Evolutionary conservation across 2,329 filamentous ascomycete genomes (phyloP).

Genomic region (Rachicladosporium sp.): DNA sequence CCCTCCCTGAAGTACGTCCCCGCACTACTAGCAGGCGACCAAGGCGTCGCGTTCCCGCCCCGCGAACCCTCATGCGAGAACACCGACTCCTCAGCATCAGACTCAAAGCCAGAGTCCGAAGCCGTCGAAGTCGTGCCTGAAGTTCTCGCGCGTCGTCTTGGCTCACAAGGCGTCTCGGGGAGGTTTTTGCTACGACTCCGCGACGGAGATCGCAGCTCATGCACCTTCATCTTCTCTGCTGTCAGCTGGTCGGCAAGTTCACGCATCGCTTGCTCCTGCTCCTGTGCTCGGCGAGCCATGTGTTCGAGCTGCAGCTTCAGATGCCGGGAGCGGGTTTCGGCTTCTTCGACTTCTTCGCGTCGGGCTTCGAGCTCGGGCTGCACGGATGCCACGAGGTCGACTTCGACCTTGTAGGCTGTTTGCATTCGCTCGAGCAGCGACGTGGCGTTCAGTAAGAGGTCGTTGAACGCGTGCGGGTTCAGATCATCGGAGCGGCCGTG

Average conservation of each 20-base stretch:
- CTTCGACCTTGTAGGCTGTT: conserved; percentile 42
- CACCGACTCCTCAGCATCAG: conserved; percentile 33
- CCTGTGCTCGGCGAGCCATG: conserved; percentile 42
- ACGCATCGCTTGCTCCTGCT: conserved; percentile 45
- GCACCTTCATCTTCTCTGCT: conserved; percentile 23
- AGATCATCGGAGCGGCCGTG: conserved; percentile 36
- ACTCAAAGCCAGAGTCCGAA: conserved; percentile 49
- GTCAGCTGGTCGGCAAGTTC: conserved; percentile 38
- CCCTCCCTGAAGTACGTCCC: conserved; percentile 21
- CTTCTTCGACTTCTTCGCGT: conserved; percentile 49
- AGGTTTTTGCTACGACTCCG: conserved; percentile 7
- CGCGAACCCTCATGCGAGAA: too few species aligned
- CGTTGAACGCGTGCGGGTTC: conserved; percentile 43
- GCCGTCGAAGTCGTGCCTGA: conserved; percentile 25
- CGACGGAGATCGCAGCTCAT: conserved; percentile 25
- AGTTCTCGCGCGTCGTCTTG: not conserved
- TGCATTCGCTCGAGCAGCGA: conserved; percentile 42
- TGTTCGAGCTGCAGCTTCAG: conserved; percentile 50
- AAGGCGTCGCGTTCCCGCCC: too few species aligned
- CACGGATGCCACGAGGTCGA: conserved; percentile 37
- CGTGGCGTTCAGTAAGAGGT: conserved; percentile 45
- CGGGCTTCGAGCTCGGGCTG: conserved; percentile 44
- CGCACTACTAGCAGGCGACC: conserved; percentile 13
- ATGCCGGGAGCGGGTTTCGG: conserved; percentile 43
- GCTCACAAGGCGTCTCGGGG: conserved; percentile 11